A percentile compares a stretch with the other conserved stretches of the same genome.
Evolutionary conservation across 371 early-diverging fungal species (phyloP).

Genomic region (Gilbertella persicaria): DNA sequence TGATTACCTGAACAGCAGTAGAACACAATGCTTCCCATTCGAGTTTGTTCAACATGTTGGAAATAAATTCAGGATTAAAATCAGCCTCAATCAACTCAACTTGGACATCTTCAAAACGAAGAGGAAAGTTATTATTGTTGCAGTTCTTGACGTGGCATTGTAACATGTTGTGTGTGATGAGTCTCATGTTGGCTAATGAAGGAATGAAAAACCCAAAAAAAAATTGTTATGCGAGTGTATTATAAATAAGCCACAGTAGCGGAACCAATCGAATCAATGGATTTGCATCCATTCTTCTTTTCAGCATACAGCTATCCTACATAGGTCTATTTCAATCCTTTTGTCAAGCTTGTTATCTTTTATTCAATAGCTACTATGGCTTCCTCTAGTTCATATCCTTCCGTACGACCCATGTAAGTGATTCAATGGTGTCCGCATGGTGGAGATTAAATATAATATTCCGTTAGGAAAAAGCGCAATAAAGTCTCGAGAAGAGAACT

Average conservation of each 20-base stretch:
- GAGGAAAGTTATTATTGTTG: constrained; percentile 85
- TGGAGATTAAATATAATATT: background rate
- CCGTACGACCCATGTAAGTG: background rate
- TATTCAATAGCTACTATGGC: background rate
- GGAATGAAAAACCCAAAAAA: background rate
- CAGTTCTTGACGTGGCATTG: constrained; percentile 97
- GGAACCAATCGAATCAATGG: constrained; percentile 2
- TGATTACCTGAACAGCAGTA: constrained; percentile 70
- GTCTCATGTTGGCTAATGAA: constrained; percentile 63
- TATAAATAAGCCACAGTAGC: constrained; percentile 12
- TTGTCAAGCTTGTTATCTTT: background rate
- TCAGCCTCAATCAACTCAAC: constrained; percentile 86
- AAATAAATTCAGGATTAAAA: constrained; percentile 82
- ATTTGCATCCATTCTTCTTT: constrained; percentile 11
- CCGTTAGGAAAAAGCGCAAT: constrained; percentile 22
- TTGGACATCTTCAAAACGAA: constrained; percentile 81
- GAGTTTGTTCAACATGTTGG: constrained; percentile 79
- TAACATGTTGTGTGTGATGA: constrained; percentile 97
- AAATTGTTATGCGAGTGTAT: background rate
- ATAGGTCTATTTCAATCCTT: background rate
- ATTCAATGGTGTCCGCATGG: background rate
- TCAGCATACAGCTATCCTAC: background rate
- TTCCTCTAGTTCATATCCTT: background rate
- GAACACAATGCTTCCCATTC: constrained; percentile 85
- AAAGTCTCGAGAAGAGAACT: constrained; percentile 37